Percentiles rank a stretch among this genome's conserved stretches.
Evolutionary conservation across 2,329 filamentous ascomycete genomes (phyloP).

Genomic region (Westerdykella sp.): DNA sequence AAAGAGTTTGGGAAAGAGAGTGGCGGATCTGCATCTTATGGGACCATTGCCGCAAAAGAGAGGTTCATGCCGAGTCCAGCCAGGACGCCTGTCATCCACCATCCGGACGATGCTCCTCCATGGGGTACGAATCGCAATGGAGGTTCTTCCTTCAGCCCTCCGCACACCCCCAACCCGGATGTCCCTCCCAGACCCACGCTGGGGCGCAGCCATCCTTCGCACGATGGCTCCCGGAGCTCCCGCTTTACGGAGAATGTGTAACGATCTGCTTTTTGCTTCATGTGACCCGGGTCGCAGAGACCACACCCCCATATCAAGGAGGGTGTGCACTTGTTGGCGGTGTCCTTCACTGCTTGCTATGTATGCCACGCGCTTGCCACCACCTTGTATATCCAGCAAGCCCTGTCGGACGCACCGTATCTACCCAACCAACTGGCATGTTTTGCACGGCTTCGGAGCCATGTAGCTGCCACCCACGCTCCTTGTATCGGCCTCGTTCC

Average conservation of each 20-base stretch:
- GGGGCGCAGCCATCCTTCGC: constrained; percentile 41
- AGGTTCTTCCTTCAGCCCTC: constrained; percentile 30
- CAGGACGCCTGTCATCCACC: constrained; percentile 54
- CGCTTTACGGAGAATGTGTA: constrained; percentile 45
- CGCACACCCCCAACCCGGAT: constrained; percentile 34
- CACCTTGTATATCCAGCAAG: constrained; percentile 15
- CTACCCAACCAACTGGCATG: constrained; percentile 1
- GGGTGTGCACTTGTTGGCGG: neutral
- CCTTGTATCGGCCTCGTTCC: constrained; percentile 11
- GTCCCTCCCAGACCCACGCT: constrained; percentile 27
- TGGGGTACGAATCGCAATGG: constrained; percentile 17
- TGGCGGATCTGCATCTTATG: constrained; percentile 16
- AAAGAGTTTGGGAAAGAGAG: constrained; percentile 1
- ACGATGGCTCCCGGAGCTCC: constrained; percentile 43
- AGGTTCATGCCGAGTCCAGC: constrained; percentile 52
- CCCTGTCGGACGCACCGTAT: constrained; percentile 14
- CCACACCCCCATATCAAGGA: neutral
- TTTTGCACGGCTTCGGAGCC: constrained; percentile 7
- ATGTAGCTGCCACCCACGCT: constrained; percentile 9
- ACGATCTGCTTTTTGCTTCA: constrained; percentile 9
- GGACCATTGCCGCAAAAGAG: constrained; percentile 19
- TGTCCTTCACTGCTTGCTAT: constrained; percentile 12
- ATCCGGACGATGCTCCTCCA: constrained; percentile 29
- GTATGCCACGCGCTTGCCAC: constrained; percentile 18
- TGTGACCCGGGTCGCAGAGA: neutral